Evolutionary conservation across 192 early-diverging fungal species (phyloP).

Genomic region (Powellomyces hirtus): DNA sequence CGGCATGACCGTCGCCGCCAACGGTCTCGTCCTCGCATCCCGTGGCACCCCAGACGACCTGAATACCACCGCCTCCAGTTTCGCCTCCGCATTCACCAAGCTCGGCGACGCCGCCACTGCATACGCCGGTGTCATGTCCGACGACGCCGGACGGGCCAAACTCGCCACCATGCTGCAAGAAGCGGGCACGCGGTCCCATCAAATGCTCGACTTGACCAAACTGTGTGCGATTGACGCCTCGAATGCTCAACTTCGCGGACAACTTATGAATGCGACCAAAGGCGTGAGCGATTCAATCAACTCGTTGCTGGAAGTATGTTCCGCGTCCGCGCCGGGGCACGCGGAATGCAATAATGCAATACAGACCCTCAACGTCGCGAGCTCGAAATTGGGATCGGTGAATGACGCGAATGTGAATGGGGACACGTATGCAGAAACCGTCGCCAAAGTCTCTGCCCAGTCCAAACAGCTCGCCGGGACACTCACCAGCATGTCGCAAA

Average conservation of each 20-base stretch:
- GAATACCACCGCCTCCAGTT: slow-evolving; percentile 27
- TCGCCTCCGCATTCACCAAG: slow-evolving; percentile 31
- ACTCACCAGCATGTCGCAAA: slow-evolving; percentile 11
- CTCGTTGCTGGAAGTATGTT: slow-evolving; percentile 40
- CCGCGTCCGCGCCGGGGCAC: slow-evolving; percentile 44
- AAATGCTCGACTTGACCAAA: slow-evolving; percentile 29
- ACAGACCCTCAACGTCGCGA: slow-evolving; percentile 32
- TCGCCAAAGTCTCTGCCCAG: slow-evolving; percentile 16
- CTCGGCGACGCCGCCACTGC: slow-evolving; percentile 22
- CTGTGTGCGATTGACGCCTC: slow-evolving; percentile 25
- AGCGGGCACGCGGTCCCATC: slow-evolving; percentile 10
- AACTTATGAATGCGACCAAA: slow-evolving; percentile 37
- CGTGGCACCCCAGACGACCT: slow-evolving; percentile 37
- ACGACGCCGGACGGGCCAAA: slow-evolving; percentile 10
- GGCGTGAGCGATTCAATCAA: slow-evolving; percentile 37
- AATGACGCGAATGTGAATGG: slow-evolving; percentile 34
- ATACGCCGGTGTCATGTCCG: slow-evolving; percentile 22
- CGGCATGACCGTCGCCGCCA: slow-evolving; percentile 34
- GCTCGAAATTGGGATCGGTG: slow-evolving; percentile 23
- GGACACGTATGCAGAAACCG: slow-evolving; percentile 36
- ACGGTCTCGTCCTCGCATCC: slow-evolving; percentile 31
- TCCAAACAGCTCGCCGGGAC: slow-evolving; percentile 23
- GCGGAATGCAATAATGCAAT: slow-evolving; percentile 46
- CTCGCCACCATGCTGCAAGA: slow-evolving; percentile 2
- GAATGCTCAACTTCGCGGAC: slow-evolving; percentile 28